Evolutionary conservation across 176 grass and related monocot genomes (phyloP), one percentile per base, ranked within the genome.

Genomic region (Aegilops tauschii): DNA sequence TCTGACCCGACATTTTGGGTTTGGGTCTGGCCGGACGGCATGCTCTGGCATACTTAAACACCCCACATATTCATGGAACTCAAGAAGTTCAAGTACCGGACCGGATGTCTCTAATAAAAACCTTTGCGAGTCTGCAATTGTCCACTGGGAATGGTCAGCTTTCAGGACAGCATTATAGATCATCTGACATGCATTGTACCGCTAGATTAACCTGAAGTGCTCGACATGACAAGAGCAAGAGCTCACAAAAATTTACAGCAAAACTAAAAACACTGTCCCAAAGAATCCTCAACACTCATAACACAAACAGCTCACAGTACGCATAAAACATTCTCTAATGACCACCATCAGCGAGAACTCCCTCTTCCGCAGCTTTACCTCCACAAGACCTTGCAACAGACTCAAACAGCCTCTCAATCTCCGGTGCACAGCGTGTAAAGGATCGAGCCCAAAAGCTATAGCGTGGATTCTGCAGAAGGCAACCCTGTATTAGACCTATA

Each of bases 381-480:
- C 92, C 88, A 64, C 93, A 94, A 21, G 96, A 94, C 54, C 92
- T 95, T 47, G 96, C 93, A 45, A 98, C 96, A 14, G 96, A 96
- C 82, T 98, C 88, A 20, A 98, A 94, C 36, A 98, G 84, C 58
- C 91, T 96, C 52, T 98, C 93, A 66, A 98, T 98, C 89, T 98
- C 96, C 0, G 93, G 96, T 0, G 92, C 93, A 68, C 90, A 92
- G 50, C 77, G 88, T 16, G 92, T 95, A 47, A 95, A 98, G 47
- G 96, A 89, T 67, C 96, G 76, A 75, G 82, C 87, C 96, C 96
- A 98, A 77, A 96, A 98, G 64, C 90, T 94, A 76, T 98, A 96
- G 56, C 96, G 91, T 81, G 92, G 92, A 72, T 98, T 98, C 93
- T 96, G 36, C 86, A 27, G 5, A 82, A 91, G 42, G 21, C 58